Evolutionary conservation across 345 rosid genomes (phyloP).

Genomic region (Passiflora organensis): DNA sequence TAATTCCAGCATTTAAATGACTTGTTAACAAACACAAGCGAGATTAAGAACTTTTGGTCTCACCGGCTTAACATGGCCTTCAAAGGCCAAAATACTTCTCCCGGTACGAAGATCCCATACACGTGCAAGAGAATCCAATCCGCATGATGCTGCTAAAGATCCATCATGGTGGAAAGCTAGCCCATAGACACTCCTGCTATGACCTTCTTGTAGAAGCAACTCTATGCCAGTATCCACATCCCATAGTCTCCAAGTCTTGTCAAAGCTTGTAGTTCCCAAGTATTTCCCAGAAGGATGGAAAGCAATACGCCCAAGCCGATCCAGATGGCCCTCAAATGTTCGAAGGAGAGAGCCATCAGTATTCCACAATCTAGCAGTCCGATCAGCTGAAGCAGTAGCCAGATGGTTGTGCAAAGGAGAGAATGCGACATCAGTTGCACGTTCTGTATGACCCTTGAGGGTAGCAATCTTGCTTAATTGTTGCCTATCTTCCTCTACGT

Average conservation of each 20-base stretch:
- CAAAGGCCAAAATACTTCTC: conserved; percentile 74
- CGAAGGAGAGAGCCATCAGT: conserved; percentile 69
- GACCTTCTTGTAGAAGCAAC: conserved; percentile 95
- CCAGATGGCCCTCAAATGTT: conserved; percentile 85
- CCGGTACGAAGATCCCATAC: conserved; percentile 99
- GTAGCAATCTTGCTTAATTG: conserved; percentile 39
- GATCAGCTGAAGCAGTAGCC: conserved; percentile 98
- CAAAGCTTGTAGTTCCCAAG: conserved; percentile 88
- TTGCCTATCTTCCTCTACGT: neutral
- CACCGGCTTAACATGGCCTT: conserved; percentile 95
- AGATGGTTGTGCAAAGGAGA: conserved; percentile 61
- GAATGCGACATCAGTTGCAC: conserved; percentile 86
- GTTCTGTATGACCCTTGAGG: conserved; percentile 85
- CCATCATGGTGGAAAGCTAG: conserved; percentile 93
- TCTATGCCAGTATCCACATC: conserved; percentile 75
- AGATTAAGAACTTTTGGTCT: conserved; percentile 13
- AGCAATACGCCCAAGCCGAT: conserved; percentile 82
- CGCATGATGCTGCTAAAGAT: conserved; percentile 83
- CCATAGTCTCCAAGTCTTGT: conserved; percentile 98
- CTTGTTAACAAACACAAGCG: neutral
- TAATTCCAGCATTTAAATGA: neutral
- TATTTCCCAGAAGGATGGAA: conserved; percentile 96
- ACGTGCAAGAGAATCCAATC: conserved; percentile 81
- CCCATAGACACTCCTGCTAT: conserved; percentile 87
- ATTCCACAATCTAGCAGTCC: conserved; percentile 88